Percentiles rank a stretch among this genome's conserved stretches.
Conservation (phyloP, 1,284 basidiomycete species). For the Neonothopanus nambi region DNA sequence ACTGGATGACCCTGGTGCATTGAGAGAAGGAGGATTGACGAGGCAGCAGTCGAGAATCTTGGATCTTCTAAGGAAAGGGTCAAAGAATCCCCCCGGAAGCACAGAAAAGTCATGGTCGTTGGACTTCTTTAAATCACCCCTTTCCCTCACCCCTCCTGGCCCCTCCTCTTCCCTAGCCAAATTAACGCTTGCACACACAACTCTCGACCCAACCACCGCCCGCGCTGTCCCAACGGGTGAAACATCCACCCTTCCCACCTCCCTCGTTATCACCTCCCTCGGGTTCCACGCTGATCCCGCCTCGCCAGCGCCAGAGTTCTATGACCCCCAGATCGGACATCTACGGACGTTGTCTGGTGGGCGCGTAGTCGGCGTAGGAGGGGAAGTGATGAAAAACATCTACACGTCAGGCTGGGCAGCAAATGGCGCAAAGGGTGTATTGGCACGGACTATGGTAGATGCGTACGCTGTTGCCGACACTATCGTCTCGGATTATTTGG, state of each 20-base stretch:
- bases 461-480: constrained; percentile 80
- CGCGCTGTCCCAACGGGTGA: constrained; percentile 65
- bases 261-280: constrained; percentile 85
- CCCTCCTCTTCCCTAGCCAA: constrained; percentile 10
- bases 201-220: constrained; percentile 48
- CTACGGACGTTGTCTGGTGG: constrained; percentile 56
- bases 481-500: constrained; percentile 57
- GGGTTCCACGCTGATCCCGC: constrained; percentile 80
- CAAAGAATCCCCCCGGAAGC: constrained; percentile 47
- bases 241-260: constrained; percentile 56
- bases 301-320: constrained; percentile 31
- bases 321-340: constrained; percentile 32
- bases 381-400: constrained; percentile 53
- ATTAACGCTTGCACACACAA: constrained; percentile 60
- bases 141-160: constrained; percentile 41
- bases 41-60: constrained; percentile 71
- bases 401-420: constrained; percentile 96
- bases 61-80: constrained; percentile 70
- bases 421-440: constrained; percentile 88
- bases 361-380: constrained; percentile 42
- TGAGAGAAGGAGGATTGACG: constrained; percentile 34
- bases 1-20: constrained; percentile 28
- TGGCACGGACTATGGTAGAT: constrained; percentile 94
- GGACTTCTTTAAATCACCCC: constrained; percentile 79
- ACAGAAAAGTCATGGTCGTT: constrained; percentile 75